A percentile compares a stretch with the other conserved stretches of the same genome.
Conservation (phyloP, 1,139 yeast genomes). For the Hansenula lynferdii region DNA sequence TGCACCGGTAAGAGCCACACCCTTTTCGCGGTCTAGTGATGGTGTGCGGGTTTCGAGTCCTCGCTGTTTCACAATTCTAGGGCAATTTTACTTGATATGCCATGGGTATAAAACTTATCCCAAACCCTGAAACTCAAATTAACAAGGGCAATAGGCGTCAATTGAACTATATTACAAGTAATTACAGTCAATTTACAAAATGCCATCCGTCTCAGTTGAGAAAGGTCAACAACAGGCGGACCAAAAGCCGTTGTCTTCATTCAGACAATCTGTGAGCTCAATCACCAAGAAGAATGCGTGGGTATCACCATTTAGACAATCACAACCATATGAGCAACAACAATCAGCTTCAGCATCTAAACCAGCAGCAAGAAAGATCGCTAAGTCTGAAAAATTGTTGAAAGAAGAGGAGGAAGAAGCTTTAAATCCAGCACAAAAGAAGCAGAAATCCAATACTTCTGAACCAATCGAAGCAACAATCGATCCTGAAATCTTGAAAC, state of each 20-base stretch:
- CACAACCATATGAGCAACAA: constrained; percentile 5
- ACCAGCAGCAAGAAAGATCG: constrained; percentile 1
- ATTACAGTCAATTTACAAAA: background rate
- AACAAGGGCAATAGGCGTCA: background rate
- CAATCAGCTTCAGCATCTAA: background rate
- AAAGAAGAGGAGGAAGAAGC: background rate
- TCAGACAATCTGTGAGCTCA: constrained; percentile 16
- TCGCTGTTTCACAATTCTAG: background rate
- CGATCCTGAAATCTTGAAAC: background rate
- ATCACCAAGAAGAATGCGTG: constrained; percentile 34
- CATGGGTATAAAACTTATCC: background rate
- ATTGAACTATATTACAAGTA: background rate
- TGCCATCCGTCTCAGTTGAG: constrained; percentile 1
- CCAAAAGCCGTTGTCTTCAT: background rate
- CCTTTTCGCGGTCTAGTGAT: no score
- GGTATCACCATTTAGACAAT: constrained; percentile 51
- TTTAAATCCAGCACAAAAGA: background rate
- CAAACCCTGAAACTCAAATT: background rate
- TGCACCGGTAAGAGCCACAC: background rate
- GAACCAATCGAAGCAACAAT: background rate
- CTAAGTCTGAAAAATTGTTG: background rate
- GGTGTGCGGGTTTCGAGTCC: constrained; percentile 3
- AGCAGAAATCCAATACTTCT: constrained; percentile 1
- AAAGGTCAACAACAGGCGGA: background rate
- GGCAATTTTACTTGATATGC: constrained; percentile 1